Conservation (phyloP, 352 stramenopile genomes). For the Phytophthora sansomeana region DNA sequence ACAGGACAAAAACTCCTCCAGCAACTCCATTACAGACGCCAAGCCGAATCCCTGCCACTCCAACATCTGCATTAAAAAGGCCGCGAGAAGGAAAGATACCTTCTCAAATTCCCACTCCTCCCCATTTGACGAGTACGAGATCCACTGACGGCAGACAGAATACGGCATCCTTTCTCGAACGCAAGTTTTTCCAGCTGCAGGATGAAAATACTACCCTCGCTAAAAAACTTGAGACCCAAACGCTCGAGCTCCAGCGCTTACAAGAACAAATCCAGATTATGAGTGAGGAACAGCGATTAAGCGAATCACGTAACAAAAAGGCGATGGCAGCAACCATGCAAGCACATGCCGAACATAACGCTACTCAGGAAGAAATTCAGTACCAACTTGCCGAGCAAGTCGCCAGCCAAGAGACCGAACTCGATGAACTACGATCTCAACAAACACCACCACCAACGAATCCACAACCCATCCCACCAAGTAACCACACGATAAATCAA, state of each 20-base stretch:
- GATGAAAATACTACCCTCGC: slow-evolving; percentile 40
- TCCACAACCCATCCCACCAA: slow-evolving; percentile 2
- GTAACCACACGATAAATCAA: background rate
- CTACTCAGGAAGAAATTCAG: slow-evolving; percentile 30
- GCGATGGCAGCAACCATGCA: slow-evolving; percentile 15
- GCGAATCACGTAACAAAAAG: slow-evolving; percentile 30
- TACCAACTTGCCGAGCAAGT: slow-evolving; percentile 29
- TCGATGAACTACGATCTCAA: slow-evolving; percentile 17
- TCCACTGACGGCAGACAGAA: background rate
- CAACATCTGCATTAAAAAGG: slow-evolving; percentile 35
- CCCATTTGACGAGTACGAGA: slow-evolving; percentile 10
- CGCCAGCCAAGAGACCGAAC: slow-evolving; percentile 15
- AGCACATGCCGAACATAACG: slow-evolving; percentile 15
- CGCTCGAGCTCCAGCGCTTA: slow-evolving; percentile 31
- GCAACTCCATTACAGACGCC: background rate
- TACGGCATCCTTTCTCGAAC: slow-evolving; percentile 10
- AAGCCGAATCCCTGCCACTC: slow-evolving; percentile 42
- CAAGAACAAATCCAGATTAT: slow-evolving; percentile 37
- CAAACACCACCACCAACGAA: background rate
- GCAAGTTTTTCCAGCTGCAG: slow-evolving; percentile 34
- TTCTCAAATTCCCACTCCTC: slow-evolving; percentile 34
- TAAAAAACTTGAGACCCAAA: slow-evolving; percentile 27
- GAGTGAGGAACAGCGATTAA: slow-evolving; percentile 33
- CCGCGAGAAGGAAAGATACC: slow-evolving; percentile 19
- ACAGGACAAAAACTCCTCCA: slow-evolving; percentile 8